Conservation (phyloP, 805 yeast species). For the Kuraishia floccosa region DNA sequence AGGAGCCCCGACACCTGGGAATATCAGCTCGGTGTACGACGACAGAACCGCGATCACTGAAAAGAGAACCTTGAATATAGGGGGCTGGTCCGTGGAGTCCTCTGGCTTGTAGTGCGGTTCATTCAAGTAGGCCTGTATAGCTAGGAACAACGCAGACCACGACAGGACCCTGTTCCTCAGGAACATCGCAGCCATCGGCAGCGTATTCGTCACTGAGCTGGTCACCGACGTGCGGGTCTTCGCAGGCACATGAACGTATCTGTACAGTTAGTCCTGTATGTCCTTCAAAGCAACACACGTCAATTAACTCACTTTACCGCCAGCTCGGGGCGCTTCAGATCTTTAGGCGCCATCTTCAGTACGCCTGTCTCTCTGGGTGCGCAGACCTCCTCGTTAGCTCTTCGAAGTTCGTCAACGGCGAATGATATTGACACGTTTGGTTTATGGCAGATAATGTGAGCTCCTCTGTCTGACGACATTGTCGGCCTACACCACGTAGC, state of each 20-base stretch:
- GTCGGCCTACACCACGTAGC: too few species aligned
- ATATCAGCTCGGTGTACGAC: slow-evolving; percentile 38
- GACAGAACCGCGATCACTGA: slow-evolving; percentile 34
- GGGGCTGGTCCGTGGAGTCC: slow-evolving; percentile 25
- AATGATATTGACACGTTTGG: too few species aligned
- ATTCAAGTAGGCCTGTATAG: slow-evolving; percentile 36
- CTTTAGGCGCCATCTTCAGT: slow-evolving; percentile 1
- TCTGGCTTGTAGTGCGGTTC: slow-evolving; percentile 18
- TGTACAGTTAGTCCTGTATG: slow-evolving; percentile 4
- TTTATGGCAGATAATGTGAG: too few species aligned
- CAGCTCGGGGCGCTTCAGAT: slow-evolving; percentile 1
- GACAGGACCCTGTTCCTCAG: slow-evolving; percentile 42
- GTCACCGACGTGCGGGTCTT: slow-evolving; percentile 33
- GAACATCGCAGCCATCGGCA: slow-evolving; percentile 59
- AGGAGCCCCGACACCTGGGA: too few species aligned
- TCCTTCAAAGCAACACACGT: neutral
- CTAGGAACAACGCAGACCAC: slow-evolving; percentile 42
- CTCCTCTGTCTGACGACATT: too few species aligned
- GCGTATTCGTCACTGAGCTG: slow-evolving; percentile 34
- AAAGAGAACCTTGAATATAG: slow-evolving; percentile 31
- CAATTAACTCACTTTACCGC: neutral
- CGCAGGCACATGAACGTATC: slow-evolving; percentile 36
- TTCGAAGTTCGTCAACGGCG: too few species aligned
- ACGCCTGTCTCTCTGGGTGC: too few species aligned
- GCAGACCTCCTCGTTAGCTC: too few species aligned